Evolutionary conservation across 106 monocot species (phyloP).

Genomic region (Platanthera zijinensis): DNA sequence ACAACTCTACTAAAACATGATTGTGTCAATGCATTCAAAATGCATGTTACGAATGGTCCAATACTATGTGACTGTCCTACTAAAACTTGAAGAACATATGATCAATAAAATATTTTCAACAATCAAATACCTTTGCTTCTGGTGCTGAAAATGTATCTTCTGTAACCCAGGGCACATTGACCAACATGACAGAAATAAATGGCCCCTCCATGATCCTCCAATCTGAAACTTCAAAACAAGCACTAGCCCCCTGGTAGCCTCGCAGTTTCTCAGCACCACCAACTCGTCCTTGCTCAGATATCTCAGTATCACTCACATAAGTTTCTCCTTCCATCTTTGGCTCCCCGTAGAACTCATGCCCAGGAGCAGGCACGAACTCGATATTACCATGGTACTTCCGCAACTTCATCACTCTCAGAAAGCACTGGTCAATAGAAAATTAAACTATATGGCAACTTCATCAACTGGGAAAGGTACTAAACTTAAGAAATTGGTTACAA

Average conservation of each 20-base stretch:
- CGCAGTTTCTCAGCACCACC: conserved; percentile 2
- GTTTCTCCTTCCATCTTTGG: conserved; percentile 7
- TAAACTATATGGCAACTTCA: not conserved
- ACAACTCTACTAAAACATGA: no score
- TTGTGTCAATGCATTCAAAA: not conserved
- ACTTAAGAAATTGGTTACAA: not conserved
- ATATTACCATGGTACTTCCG: conserved; percentile 48
- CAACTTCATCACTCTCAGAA: conserved; percentile 52
- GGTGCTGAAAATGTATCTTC: conserved; percentile 60
- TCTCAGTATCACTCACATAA: not conserved
- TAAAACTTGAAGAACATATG: not conserved
- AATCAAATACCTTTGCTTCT: conserved; percentile 56
- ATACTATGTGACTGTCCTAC: not conserved
- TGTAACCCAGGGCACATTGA: conserved; percentile 65
- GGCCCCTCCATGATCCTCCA: conserved; percentile 76
- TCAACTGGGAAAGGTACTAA: not conserved
- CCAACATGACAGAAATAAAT: conserved; percentile 59
- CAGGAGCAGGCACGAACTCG: conserved; percentile 56
- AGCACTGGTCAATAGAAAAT: conserved; percentile 16
- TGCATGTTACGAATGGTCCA: not conserved
- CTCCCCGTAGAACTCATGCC: conserved; percentile 49
- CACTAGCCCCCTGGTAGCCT: conserved; percentile 50
- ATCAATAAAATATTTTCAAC: not conserved
- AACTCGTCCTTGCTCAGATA: not conserved
- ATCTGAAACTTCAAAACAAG: conserved; percentile 24